Evolutionary conservation across 2,329 filamentous ascomycete genomes (phyloP), one percentile per base, ranked within the genome.

Genomic region (Ampelomyces quisqualis): DNA sequence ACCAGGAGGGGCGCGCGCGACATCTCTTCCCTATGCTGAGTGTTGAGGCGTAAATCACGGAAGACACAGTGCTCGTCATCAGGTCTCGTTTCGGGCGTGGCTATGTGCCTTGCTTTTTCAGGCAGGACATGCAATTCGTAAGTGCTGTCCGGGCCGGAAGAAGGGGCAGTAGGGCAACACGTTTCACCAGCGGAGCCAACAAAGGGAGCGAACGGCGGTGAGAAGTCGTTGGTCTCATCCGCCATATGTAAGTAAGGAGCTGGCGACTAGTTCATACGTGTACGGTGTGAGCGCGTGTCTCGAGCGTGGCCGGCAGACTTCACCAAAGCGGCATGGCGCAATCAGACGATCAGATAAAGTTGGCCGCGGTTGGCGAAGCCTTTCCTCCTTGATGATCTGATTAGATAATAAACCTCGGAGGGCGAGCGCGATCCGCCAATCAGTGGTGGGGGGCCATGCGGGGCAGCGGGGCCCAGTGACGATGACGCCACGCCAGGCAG

Each of bases 1-100:
- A 81, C 67, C 38, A 84, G 69, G 42, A 83, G 74, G 43, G 79
- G 79, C 47, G 75, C 70, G 61, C 70, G 71, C 45, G 74, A 76
- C 73, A 76, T 77, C 26, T 55, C 45, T 42, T 38, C 48, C 46
- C 56, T 42, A 40, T 47, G 38, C 18, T 40, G 26, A 31, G 29
- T 34, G 38, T 40, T 35, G 38, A 7, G 14, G 14, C 13, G 31
- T 34, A 31, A 40, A 43, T 36, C 43, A 42, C 36, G 48, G 44
- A 38, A 42, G 47, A 43, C 40, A 41, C 51, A 33, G 37, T 40
- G 49, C 40, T 57, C 55, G 58, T 65, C 63, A 66, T 66, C 49
- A 55, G 55, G 44, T 35, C 40, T 44, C 30, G 55, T 33, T 45
- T 50, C 41, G 47, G 54, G 38, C 49, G 59, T 45, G 50, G 54